A percentile compares a stretch with the other conserved stretches of the same genome.
phyloP scores from a whole-genome alignment of 805 yeast species.

The Hermanozyma aechmeae region DNA sequence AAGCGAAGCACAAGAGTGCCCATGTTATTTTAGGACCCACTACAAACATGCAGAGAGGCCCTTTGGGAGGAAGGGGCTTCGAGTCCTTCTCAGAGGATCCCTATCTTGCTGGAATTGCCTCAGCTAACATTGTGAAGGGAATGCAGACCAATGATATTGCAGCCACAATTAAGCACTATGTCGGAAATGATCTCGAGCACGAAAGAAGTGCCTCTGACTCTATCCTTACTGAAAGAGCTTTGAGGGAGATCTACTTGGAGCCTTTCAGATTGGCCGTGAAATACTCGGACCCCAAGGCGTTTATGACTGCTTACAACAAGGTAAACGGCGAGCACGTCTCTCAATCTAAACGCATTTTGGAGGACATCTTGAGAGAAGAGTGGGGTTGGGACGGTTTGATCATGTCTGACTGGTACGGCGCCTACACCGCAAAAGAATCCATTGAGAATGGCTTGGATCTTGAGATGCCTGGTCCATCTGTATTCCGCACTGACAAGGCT shows the following conservation, averaged over 20 bases:
- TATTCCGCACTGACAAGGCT: conserved; percentile 10
- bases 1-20: conserved; percentile 45
- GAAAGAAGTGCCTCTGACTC: conserved; percentile 21
- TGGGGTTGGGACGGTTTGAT: conserved; percentile 25
- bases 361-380: conserved; percentile 17
- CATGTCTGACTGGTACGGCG: conserved; percentile 27
- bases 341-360: conserved; percentile 14
- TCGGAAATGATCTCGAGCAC: conserved; percentile 24
- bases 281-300: conserved; percentile 17
- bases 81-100: conserved; percentile 27
- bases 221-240: conserved; percentile 19
- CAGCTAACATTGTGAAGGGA: conserved; percentile 18
- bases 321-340: conserved; percentile 22
- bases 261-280: conserved; percentile 24
- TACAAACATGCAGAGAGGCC: conserved; percentile 23
- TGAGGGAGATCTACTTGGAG: conserved; percentile 24
- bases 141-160: conserved; percentile 19
- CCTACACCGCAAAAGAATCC: conserved; percentile 17
- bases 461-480: conserved; percentile 27
- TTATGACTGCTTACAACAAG: conserved; percentile 24
- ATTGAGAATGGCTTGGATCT: conserved; percentile 21
- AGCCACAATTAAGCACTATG: conserved; percentile 25
- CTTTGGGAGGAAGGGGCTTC: conserved; percentile 25
- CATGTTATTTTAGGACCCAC: conserved; percentile 41
- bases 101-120: conserved; percentile 18